A percentile compares a stretch with the other conserved stretches of the same genome.
Evolutionary conservation across 192 early-diverging fungal genomes (phyloP).

Genomic region (Podochytrium sp.): DNA sequence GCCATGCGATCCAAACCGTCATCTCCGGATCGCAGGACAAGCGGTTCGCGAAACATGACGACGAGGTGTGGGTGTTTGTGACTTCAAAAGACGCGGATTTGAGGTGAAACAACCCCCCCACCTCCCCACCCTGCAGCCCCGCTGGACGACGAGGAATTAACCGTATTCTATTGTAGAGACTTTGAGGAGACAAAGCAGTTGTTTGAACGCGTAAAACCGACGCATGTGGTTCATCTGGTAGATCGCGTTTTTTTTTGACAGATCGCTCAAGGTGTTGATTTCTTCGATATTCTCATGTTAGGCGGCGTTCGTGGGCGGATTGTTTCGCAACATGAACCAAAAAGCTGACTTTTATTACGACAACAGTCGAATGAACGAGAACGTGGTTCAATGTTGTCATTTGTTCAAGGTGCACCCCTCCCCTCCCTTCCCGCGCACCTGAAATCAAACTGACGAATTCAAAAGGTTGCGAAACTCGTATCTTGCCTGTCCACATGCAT

Average conservation of each 20-base stretch:
- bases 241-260: neutral
- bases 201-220: slow-evolving; percentile 78
- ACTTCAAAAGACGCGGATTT: slow-evolving; percentile 80
- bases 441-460: neutral
- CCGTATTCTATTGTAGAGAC: slow-evolving; percentile 49
- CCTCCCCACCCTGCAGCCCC: neutral
- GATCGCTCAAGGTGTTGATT: neutral
- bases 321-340: slow-evolving; percentile 82
- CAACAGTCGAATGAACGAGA: slow-evolving; percentile 82
- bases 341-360: slow-evolving; percentile 78
- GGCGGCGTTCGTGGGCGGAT: slow-evolving; percentile 65
- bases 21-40: slow-evolving; percentile 25
- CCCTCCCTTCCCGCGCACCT: neutral
- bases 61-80: slow-evolving; percentile 76
- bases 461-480: slow-evolving; percentile 78
- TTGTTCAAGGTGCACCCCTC: slow-evolving; percentile 50
- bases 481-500: slow-evolving; percentile 86
- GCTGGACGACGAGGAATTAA: neutral
- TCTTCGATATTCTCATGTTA: neutral
- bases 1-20: slow-evolving; percentile 64
- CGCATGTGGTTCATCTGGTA: slow-evolving; percentile 78
- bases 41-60: slow-evolving; percentile 42
- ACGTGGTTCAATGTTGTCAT: slow-evolving; percentile 67
- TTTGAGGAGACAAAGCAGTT: slow-evolving; percentile 60
- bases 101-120: slow-evolving; percentile 48